Conservation (phyloP, 345 rosid species). For the Mallotus nudiflorus region DNA sequence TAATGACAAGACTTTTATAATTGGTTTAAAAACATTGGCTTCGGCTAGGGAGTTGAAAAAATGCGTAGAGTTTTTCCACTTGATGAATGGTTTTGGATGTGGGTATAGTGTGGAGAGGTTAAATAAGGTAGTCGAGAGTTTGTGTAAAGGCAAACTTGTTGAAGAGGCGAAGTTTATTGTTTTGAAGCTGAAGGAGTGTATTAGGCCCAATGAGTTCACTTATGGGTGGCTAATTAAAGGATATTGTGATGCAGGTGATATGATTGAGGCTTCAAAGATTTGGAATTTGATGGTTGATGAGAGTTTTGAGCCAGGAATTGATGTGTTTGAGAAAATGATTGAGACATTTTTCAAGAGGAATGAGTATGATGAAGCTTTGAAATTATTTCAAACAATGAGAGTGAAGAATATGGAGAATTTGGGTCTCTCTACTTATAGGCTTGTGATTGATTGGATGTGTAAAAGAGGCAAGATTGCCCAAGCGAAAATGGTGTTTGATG, state of each 20-base stretch:
- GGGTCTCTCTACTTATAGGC: slow-evolving; percentile 64
- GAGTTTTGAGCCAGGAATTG: slow-evolving; percentile 50
- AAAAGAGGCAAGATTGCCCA: slow-evolving; percentile 51
- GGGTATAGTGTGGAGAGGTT: slow-evolving; percentile 47
- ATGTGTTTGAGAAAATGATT: slow-evolving; percentile 61
- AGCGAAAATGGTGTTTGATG: slow-evolving; percentile 53
- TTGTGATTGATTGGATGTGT: slow-evolving; percentile 75
- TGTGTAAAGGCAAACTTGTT: slow-evolving; percentile 54
- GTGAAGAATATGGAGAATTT: slow-evolving; percentile 45
- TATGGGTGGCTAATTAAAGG: slow-evolving; percentile 65
- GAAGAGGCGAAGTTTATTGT: slow-evolving; percentile 70
- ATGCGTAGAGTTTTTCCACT: slow-evolving; percentile 61
- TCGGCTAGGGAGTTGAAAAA: slow-evolving; percentile 69
- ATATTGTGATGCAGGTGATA: slow-evolving; percentile 62
- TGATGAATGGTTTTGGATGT: slow-evolving; percentile 63
- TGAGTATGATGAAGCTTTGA: slow-evolving; percentile 58
- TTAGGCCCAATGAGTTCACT: slow-evolving; percentile 52
- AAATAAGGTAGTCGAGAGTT: slow-evolving; percentile 51
- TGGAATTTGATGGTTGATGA: slow-evolving; percentile 88
- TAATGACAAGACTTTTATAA: slow-evolving; percentile 65
- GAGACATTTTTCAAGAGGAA: slow-evolving; percentile 66
- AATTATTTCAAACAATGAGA: slow-evolving; percentile 58
- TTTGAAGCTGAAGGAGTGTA: slow-evolving; percentile 52
- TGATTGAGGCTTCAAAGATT: slow-evolving; percentile 68
- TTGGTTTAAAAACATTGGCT: slow-evolving; percentile 61